Evolutionary conservation across 106 monocot species (phyloP), one percentile per base, ranked within the genome.

Genomic region (Posidonia australis): DNA sequence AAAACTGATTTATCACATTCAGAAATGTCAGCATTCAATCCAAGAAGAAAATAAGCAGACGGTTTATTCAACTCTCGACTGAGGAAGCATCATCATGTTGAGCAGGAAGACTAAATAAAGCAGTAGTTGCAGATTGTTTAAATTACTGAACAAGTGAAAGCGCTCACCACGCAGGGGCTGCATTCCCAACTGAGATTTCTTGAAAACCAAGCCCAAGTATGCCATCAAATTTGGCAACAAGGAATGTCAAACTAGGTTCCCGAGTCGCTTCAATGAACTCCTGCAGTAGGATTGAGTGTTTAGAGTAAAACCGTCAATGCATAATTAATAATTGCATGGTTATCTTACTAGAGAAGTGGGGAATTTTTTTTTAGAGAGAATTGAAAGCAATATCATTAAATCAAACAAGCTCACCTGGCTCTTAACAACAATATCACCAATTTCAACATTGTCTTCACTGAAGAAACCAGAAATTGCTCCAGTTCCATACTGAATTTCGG

Each of bases 401-500:
- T 2, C 9, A 31, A 43, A 55, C 21, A 24, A 61, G 55, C 30
- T 48, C 62, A 93, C 93, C 86, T 93, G 89, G 72, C 86, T 72
- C 47, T 86, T 79, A 32, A 93, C 85, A 57, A 83, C 57, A 44
- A 93, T 65, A 46, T 89, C 85, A 30, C 93, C 93, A 75, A 93
- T 52, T 67, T 68, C 62, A 49, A 93, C 75, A 69, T 75, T 65
- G 67, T 93, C 89, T 65, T 77, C 62, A 66, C 93, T 93, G 58
- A 81, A 81, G 72, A 77, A 81, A 45, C 93, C 93, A 52, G 89
- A 71, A 53, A 93, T 79, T 47, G 83, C 54, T 59, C 93, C 93
- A 53, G 89, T 86, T 10, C 89, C 93, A 66, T 89, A 93, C 22
- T 83, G 93, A 70, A 93, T 93, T 21, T 65, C 77, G 43, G 88